These are phyloP conservation scores for Boletales sp. DNA, from an alignment of 768 basidiomycete genomes.

Conservation along the genomic window DNA sequence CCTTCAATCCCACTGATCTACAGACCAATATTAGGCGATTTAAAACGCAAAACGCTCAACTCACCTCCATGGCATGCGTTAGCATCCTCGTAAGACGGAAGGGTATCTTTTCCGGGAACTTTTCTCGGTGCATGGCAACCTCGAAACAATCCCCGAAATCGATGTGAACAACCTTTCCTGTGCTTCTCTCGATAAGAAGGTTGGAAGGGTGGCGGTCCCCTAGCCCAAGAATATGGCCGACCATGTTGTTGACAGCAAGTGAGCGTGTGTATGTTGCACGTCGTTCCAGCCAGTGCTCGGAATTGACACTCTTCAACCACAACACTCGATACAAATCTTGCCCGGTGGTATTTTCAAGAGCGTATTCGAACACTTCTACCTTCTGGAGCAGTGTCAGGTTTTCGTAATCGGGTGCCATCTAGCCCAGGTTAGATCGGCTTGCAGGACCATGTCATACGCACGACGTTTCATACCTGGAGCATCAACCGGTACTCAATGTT, in stretches of 20 bases:
- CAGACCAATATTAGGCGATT: conserved; percentile 5
- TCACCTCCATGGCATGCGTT: conserved; percentile 97
- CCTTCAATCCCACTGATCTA: conserved; percentile 98
- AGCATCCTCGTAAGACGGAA: conserved; percentile 98
- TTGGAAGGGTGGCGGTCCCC: conserved; percentile 99
- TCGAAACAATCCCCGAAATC: conserved; percentile 99
- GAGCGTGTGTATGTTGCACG: conserved; percentile 95
- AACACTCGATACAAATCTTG: conserved; percentile 96
- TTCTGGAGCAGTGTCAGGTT: conserved; percentile 92
- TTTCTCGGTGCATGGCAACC: conserved; percentile 95
- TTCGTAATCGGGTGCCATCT: conserved; percentile 99
- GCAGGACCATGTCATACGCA: conserved; percentile 43
- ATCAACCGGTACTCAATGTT: conserved; percentile 99
- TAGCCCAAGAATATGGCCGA: conserved; percentile 94
- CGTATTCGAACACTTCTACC: conserved; percentile 98
- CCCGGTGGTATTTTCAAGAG: conserved; percentile 95
- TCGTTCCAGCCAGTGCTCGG: conserved; percentile 97
- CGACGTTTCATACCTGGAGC: conserved; percentile 83
- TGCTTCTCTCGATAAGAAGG: conserved; percentile 83
- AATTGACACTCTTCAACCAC: conserved; percentile 93
- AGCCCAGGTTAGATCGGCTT: conserved; percentile 4
- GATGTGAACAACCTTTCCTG: conserved; percentile 94
- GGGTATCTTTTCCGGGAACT: conserved; percentile 98
- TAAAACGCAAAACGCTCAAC: conserved; percentile 9
- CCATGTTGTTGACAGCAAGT: conserved; percentile 96